phyloP scores from a whole-genome alignment of 345 rosid genomes.

The Salix dunnii region DNA sequence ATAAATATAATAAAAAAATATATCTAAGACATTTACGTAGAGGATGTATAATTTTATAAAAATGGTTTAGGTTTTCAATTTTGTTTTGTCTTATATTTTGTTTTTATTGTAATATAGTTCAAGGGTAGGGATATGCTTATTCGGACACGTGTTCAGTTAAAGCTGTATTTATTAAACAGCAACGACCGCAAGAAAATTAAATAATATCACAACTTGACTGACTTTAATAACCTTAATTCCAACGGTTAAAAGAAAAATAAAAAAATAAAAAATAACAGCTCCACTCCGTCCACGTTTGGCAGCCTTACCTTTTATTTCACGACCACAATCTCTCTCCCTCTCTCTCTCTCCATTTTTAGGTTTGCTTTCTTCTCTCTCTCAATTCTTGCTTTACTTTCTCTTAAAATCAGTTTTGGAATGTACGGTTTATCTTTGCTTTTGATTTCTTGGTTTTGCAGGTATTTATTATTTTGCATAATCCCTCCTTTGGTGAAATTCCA shows the following conservation, averaged over 20 bases:
- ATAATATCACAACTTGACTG: background rate
- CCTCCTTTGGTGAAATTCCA: background rate
- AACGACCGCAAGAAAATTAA: background rate
- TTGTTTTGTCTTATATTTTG: background rate
- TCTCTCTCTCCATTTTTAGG: background rate
- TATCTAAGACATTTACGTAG: no score
- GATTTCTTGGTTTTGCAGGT: background rate
- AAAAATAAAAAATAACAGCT: background rate
- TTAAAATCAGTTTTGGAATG: background rate
- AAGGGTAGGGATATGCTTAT: background rate
- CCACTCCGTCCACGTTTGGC: background rate
- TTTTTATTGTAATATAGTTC: background rate
- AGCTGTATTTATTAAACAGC: background rate
- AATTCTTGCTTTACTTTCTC: background rate
- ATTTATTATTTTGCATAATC: background rate
- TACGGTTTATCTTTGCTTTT: background rate
- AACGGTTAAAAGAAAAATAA: background rate
- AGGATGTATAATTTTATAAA: no score
- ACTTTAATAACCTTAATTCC: background rate
- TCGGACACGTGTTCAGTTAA: background rate
- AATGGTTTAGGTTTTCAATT: no score
- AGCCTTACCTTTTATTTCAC: background rate
- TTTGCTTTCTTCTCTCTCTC: background rate
- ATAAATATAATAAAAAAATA: no score
- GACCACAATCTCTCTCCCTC: background rate